Evolutionary conservation across 139 green algal species (phyloP).

Genomic region (Spirogloea muscicola): DNA sequence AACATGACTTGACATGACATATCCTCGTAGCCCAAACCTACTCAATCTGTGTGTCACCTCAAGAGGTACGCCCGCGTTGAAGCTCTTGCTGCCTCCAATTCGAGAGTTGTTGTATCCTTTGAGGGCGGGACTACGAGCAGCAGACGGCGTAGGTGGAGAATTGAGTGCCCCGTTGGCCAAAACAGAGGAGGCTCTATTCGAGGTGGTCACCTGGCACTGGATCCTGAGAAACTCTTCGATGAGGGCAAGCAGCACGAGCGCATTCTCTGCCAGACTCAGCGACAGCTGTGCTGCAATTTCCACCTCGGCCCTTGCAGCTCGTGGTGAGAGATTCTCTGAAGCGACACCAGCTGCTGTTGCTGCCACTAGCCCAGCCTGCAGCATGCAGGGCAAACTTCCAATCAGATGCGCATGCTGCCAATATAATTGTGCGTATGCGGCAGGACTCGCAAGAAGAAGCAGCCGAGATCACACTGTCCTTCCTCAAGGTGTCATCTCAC

Average conservation of each 20-base stretch:
- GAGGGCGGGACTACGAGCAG: too few species aligned
- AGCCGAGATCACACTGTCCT: neutral
- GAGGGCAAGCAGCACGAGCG: slow-evolving; percentile 35
- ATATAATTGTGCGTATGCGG: neutral
- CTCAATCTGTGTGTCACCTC: too few species aligned
- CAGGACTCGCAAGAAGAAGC: neutral
- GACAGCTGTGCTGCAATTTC: slow-evolving; percentile 32
- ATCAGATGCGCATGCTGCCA: neutral
- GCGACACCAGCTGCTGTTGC: slow-evolving; percentile 15
- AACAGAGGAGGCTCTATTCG: too few species aligned
- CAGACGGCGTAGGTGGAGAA: too few species aligned
- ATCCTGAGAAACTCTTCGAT: slow-evolving; percentile 40
- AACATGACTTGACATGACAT: too few species aligned
- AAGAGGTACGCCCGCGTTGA: too few species aligned
- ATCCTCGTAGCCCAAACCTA: too few species aligned
- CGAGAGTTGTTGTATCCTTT: too few species aligned
- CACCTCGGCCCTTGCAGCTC: slow-evolving; percentile 26
- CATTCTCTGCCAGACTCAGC: slow-evolving; percentile 13
- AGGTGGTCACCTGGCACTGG: slow-evolving; percentile 13
- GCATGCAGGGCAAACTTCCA: slow-evolving; percentile 1
- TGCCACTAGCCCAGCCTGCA: slow-evolving; percentile 27
- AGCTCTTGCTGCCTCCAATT: too few species aligned
- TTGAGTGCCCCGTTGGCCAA: too few species aligned
- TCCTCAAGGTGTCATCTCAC: neutral
- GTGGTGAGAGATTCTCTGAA: slow-evolving; percentile 16